Percentiles rank a stretch among this genome's conserved stretches.
Conservation (phyloP, 2,329 filamentous ascomycete species). For the Rhynchosporium agropyri region DNA sequence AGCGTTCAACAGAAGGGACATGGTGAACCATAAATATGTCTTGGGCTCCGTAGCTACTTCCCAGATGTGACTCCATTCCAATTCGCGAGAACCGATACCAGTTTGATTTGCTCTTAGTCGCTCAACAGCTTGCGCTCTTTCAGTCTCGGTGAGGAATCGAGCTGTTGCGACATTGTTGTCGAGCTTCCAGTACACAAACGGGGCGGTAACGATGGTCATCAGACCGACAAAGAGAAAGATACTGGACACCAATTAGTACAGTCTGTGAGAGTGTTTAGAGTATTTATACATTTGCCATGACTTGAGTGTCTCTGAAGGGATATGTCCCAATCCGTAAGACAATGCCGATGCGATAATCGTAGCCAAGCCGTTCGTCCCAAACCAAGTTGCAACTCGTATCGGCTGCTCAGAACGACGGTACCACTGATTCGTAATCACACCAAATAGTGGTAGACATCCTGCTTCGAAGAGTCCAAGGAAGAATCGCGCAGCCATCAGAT, state of each 20-base stretch:
- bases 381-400: constrained; percentile 44
- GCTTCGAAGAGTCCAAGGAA: constrained; percentile 78
- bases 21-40: constrained; percentile 61
- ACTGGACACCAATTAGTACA: constrained; percentile 51
- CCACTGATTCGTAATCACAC: constrained; percentile 46
- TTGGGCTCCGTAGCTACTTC: constrained; percentile 53
- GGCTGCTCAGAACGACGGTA: constrained; percentile 46
- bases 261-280: constrained; percentile 51
- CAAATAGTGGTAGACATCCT: constrained; percentile 50
- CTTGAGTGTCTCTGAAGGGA: constrained; percentile 50
- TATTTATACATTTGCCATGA: constrained; percentile 40
- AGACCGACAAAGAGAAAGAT: constrained; percentile 68
- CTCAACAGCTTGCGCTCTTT: constrained; percentile 69
- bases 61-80: constrained; percentile 66
- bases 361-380: constrained; percentile 41
- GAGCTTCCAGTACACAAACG: constrained; percentile 61
- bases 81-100: constrained; percentile 71
- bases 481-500: constrained; percentile 78
- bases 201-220: constrained; percentile 59
- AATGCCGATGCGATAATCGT: constrained; percentile 41
- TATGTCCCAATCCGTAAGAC: constrained; percentile 42
- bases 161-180: constrained; percentile 57
- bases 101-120: constrained; percentile 75
- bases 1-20: constrained; percentile 65
- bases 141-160: constrained; percentile 63